Conservation (phyloP, 345 rosid genomes). For the Gossypium australe region DNA sequence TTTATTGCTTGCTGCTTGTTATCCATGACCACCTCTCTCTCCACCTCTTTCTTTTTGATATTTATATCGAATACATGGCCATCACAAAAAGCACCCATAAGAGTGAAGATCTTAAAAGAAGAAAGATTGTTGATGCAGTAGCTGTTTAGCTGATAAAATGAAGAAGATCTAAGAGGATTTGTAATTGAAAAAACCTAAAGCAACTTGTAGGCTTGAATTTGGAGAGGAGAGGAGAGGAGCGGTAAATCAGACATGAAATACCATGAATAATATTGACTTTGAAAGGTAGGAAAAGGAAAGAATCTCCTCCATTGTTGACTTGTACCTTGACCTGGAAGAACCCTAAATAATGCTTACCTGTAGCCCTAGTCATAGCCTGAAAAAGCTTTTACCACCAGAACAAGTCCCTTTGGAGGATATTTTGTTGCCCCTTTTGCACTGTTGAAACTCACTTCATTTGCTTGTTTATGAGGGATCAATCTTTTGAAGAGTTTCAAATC, state of each 20-base stretch:
- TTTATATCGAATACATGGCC: background rate
- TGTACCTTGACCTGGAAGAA: slow-evolving; percentile 16
- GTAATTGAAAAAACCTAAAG: background rate
- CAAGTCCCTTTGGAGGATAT: background rate
- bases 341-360: slow-evolving; percentile 20
- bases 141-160: too few relatives aligned
- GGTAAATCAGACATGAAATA: slow-evolving; percentile 4
- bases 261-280: background rate
- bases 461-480: slow-evolving; percentile 10
- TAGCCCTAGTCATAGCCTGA: slow-evolving; percentile 16
- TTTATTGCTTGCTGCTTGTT: background rate
- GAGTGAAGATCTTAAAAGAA: too few relatives aligned
- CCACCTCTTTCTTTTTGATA: background rate
- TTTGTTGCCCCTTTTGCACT: background rate
- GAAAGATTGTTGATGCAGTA: too few relatives aligned
- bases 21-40: slow-evolving; percentile 7
- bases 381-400: background rate
- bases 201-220: slow-evolving; percentile 10
- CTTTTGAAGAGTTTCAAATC: background rate
- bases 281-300: background rate
- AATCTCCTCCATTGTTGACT: slow-evolving; percentile 10
- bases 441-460: background rate
- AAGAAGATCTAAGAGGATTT: too few relatives aligned
- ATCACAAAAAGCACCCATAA: background rate
- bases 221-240: background rate